Base-by-base conservation (phyloP, 2,329 filamentous ascomycete genomes). In the Elsinoe perseae region DNA sequence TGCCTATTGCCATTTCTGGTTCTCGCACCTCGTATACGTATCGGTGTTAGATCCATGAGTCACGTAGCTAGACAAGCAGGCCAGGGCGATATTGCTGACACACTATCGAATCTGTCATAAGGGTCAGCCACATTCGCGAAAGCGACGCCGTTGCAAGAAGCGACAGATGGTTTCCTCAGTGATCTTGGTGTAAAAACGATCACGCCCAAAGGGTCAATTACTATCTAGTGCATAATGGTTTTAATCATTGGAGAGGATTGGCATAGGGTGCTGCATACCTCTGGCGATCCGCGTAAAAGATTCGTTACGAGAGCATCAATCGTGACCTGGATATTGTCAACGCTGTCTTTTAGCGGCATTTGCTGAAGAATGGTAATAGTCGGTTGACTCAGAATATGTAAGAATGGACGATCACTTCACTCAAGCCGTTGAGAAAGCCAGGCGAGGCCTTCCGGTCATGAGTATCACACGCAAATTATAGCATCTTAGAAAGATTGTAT, bases 381-480 rank as follows among this genome's bases (percentile, higher is more conserved):
- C 32, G 27, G 34, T 28, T 42, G 30, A 18, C 57, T 95, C 90
- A 95, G 90, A 89, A 95, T 95, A 95, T 95, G 90, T 95, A 95
- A 95, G 90, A 70, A 82, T 84, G 75, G 90, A 88, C 48, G 95
- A 87, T 95, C 90, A 95, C 69, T 66, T 77, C 72, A 81, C 76
- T 80, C 76, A 75, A 70, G 75, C 79, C 85, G 84, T 90, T 85
- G 85, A 80, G 85, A 86, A 78, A 80, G 87, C 83, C 90, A 82
- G 90, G 91, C 90, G 86, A 86, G 89, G 83, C 87, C 77, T 80
- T 89, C 89, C 91, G 83, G 83, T 77, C 77, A 73, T 73, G 73
- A 76, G 79, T 81, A 86, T 96, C 90, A 95, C 92, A 92, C 90
- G 91, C 90, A 96, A 96, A 96, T 95, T 95, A 89, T 87, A 78